These are phyloP conservation scores for Paragyromitra xinjiangensis DNA, from an alignment of 495 filamentous ascomycete species.

Conservation along the genomic window DNA sequence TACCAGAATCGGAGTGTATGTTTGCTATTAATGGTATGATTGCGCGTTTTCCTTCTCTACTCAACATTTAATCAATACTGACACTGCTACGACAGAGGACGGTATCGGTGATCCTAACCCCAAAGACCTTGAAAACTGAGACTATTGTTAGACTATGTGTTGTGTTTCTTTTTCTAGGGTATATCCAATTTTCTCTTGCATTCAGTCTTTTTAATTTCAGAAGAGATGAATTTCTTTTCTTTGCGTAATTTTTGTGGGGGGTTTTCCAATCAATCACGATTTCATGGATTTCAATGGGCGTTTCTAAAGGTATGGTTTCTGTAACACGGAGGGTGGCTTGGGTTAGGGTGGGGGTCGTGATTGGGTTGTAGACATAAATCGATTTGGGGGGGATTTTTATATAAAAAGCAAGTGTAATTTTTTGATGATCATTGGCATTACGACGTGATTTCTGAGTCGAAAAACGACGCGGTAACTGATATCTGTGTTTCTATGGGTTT, in stretches of 20 bases:
- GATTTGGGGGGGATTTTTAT: constrained; percentile 3
- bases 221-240: constrained; percentile 19
- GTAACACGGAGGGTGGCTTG: constrained; percentile 28
- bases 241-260: constrained; percentile 17
- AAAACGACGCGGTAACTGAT: background rate
- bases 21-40: constrained; percentile 80
- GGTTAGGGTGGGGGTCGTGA: constrained; percentile 36
- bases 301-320: constrained; percentile 32
- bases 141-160: background rate
- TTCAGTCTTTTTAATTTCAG: background rate
- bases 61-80: background rate
- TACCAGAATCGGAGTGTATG: constrained; percentile 94
- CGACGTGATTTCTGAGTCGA: background rate
- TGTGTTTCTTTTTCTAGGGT: background rate
- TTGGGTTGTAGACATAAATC: constrained; percentile 33
- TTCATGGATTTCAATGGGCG: constrained; percentile 42
- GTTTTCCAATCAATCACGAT: constrained; percentile 39
- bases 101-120: constrained; percentile 95
- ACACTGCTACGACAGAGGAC: constrained; percentile 67
- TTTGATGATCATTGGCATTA: background rate
- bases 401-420: background rate
- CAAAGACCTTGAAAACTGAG: constrained; percentile 85
- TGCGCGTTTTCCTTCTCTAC: background rate
- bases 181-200: background rate
- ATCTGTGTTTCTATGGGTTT: background rate